phyloP scores from a whole-genome alignment of 2,329 filamentous ascomycete species.

The Ceratocystis alfenasii region DNA sequence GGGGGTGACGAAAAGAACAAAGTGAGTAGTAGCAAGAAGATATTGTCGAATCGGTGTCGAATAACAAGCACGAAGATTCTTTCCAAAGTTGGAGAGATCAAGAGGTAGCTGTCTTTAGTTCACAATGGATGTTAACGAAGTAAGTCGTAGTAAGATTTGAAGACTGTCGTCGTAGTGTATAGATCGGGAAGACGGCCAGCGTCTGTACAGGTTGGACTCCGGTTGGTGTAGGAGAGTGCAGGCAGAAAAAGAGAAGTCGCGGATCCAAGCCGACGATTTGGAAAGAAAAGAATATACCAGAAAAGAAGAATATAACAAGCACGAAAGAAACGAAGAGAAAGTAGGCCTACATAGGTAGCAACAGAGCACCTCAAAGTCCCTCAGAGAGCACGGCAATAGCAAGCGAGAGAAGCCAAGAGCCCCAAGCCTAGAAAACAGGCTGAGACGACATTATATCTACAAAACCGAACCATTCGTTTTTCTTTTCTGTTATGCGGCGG shows the following conservation, averaged over 20 bases:
- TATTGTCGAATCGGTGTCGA: not conserved
- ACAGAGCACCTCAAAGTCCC: not conserved
- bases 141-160: not conserved
- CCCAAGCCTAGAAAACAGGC: not conserved
- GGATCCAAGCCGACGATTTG: constrained; percentile 11
- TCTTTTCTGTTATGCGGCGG: not conserved
- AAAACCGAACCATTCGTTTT: not conserved
- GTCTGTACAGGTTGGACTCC: not conserved
- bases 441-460: not conserved
- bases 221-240: not conserved
- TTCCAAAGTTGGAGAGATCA: not conserved
- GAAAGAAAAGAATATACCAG: constrained; percentile 6
- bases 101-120: not conserved
- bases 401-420: no score
- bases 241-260: constrained; percentile 8
- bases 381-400: not conserved
- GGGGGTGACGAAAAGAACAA: no score
- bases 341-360: not conserved
- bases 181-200: constrained; percentile 12
- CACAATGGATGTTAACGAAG: not conserved
- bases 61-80: not conserved
- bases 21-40: no score
- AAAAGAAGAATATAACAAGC: not conserved
- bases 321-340: not conserved
- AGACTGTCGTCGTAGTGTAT: not conserved